phyloP scores from a whole-genome alignment of 345 rosid species.

The Psidium friedrichsthalianum region DNA sequence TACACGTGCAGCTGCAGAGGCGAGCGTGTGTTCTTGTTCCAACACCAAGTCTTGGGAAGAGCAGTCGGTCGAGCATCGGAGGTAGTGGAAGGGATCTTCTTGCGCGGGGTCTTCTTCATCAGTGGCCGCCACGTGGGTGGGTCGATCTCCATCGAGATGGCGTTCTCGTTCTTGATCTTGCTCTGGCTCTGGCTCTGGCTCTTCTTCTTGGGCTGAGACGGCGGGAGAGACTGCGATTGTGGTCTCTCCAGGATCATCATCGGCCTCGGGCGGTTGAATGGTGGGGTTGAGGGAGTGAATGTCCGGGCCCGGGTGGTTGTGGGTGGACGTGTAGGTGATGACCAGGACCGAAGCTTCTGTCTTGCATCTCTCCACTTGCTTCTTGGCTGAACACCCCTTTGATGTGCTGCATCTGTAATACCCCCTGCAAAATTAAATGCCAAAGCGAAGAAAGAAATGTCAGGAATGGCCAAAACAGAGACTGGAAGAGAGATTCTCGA shows the following conservation, averaged over 20 bases:
- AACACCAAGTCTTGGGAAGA: conserved; percentile 18
- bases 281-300: conserved; percentile 7
- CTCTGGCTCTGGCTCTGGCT: neutral
- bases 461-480: neutral
- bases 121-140: neutral
- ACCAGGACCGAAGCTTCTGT: conserved; percentile 56
- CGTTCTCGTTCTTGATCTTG: neutral
- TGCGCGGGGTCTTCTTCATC: neutral
- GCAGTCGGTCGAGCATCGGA: conserved; percentile 19
- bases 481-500: neutral
- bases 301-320: conserved; percentile 53
- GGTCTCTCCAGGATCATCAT: neutral
- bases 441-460: neutral
- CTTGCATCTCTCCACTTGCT: conserved; percentile 63
- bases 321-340: conserved; percentile 52
- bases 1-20: conserved; percentile 25
- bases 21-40: conserved; percentile 14
- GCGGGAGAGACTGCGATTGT: neutral
- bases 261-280: conserved; percentile 1
- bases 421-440: conserved; percentile 21
- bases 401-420: conserved; percentile 73
- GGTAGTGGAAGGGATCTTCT: conserved; percentile 29
- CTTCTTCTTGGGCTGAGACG: conserved; percentile 2
- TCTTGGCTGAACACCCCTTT: conserved; percentile 63
- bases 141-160: conserved; percentile 3